These are phyloP conservation scores for Capsicum chinense DNA, from an alignment of 257 asterid genomes.

Conservation along the genomic window DNA sequence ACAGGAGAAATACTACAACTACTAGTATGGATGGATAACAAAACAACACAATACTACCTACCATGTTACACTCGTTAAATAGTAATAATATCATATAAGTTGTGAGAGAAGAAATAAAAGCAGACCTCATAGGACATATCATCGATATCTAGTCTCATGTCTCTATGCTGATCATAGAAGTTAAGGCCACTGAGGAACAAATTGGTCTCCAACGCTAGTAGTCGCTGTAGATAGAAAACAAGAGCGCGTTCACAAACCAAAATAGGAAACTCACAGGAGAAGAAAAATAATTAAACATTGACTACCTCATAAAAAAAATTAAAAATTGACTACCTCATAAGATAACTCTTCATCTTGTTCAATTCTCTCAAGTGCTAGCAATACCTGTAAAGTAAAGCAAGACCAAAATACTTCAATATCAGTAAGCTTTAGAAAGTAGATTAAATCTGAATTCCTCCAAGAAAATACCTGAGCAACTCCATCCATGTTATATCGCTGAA, in stretches of 20 bases:
- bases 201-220: conserved; percentile 66
- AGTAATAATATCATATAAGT: background rate
- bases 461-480: conserved; percentile 70
- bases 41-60: too few relatives aligned
- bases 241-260: background rate
- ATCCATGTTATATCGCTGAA: conserved; percentile 54
- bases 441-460: background rate
- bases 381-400: conserved; percentile 50
- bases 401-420: background rate
- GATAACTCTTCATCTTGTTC: conserved; percentile 69
- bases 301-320: conserved; percentile 62
- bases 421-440: conserved; percentile 27
- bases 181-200: conserved; percentile 64
- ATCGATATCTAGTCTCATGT: conserved; percentile 89
- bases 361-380: conserved; percentile 82
- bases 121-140: conserved; percentile 94
- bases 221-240: conserved; percentile 58
- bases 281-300: conserved; percentile 1
- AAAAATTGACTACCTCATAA: conserved; percentile 61
- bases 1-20: too few relatives aligned
- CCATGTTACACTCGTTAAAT: too few relatives aligned
- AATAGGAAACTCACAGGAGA: background rate
- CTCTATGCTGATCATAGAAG: conserved; percentile 81
- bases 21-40: too few relatives aligned
- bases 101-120: conserved; percentile 1